phyloP scores from a whole-genome alignment of 768 basidiomycete genomes.

The Lentinula boryana region DNA sequence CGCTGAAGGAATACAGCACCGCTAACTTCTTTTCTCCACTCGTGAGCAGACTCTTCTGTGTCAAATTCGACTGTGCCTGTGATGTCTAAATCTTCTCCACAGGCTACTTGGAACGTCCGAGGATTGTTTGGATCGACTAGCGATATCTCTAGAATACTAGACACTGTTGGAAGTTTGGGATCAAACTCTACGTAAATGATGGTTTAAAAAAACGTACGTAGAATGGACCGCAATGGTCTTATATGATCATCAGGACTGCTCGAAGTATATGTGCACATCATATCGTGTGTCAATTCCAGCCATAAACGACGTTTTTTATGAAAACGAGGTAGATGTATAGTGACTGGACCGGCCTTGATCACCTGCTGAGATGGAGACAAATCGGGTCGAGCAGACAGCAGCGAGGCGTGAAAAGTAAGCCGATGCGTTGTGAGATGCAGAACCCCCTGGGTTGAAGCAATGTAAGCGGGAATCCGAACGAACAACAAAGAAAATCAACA shows the following conservation, averaged over 20 bases:
- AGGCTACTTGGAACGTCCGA: conserved; percentile 30
- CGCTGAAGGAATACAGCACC: conserved; percentile 40
- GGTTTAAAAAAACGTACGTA: conserved; percentile 34
- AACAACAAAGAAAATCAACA: conserved; percentile 9
- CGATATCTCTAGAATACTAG: conserved; percentile 36
- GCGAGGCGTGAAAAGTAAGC: conserved; percentile 57
- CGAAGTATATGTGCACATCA: conserved; percentile 52
- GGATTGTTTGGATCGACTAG: conserved; percentile 42
- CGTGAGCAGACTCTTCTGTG: conserved; percentile 46
- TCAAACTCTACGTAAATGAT: background rate
- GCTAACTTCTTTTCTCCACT: conserved; percentile 45
- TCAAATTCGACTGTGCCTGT: conserved; percentile 43
- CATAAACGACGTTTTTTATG: conserved; percentile 46
- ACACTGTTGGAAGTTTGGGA: conserved; percentile 29
- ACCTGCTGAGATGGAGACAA: conserved; percentile 23
- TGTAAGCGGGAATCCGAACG: conserved; percentile 2
- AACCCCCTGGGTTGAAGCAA: conserved; percentile 33
- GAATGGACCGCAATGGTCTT: conserved; percentile 44
- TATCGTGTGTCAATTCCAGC: conserved; percentile 57
- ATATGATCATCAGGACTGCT: conserved; percentile 48
- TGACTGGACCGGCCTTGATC: conserved; percentile 45
- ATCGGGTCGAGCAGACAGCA: conserved; percentile 39
- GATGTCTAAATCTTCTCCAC: conserved; percentile 20
- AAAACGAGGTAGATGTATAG: conserved; percentile 38
- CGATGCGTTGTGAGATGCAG: conserved; percentile 64